Base-by-base conservation (phyloP, 140 eudicot species). In the Stevia rebaudiana region DNA sequence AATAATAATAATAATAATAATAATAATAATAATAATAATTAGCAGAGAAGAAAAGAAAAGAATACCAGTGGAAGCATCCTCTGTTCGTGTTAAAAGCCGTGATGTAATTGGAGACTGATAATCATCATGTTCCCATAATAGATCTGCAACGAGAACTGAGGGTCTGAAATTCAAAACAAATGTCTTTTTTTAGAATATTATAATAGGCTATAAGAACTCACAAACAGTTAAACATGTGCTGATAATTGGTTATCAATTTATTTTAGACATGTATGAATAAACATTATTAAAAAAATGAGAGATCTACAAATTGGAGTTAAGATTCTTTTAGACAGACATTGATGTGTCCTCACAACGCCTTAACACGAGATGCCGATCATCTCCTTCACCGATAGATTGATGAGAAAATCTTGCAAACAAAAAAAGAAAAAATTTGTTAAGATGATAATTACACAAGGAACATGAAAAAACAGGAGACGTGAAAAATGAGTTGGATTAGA, bases 331-430 rank as follows among this genome's bases (percentile, higher is more conserved):
- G 50, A 78, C 97, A 50, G 84, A 94, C 99, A 88, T 67, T 63
- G 97, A 77, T 50, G 97, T 88, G 71, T 94, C 99, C 64, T 79
- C 78, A 68, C 88, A 79, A 28, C 95, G 86, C 80, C 76, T 86
- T 79, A 94, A 68, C 59, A 94, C 68, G 48, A 94, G 79, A 79
- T 86, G 99, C 23, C 99, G 80, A 8, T 78, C 86, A 39, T 88
- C 95, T 65, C 99, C 99, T 78, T 94, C 97, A 52, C 99, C 99
- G 6, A 82, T 78, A 43, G 99, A 94, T 58, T 88, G 80, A 74
- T 94, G 99, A 75, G 84, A 79, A 82, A 88, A 94, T 53, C 99
- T 94, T 65, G 67, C 63, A 82, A 16, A 67, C 65, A 56, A 61
- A 40, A 40, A 58, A 50, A 67, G 8, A n/a, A 0, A 12, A 58